Evolutionary conservation across 2,329 filamentous ascomycete genomes (phyloP), one percentile per base, ranked within the genome.

Genomic region (Aspergillus quadrilineatus): DNA sequence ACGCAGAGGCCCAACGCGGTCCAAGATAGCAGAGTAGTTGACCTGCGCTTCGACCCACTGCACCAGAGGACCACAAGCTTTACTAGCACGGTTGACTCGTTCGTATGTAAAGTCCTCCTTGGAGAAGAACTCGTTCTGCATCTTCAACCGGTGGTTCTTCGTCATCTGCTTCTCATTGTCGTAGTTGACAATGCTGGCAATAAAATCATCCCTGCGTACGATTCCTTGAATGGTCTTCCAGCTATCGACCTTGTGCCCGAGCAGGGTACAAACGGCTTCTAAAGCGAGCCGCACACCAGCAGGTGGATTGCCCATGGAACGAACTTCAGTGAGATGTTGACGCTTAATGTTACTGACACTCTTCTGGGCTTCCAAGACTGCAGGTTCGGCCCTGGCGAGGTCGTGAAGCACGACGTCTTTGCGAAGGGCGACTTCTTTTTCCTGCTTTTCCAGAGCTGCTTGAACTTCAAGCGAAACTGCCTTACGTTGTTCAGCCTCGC

Each of bases 321-420:
- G 87, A 50, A 99, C 93, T 85, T 99, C 94, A 10, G 92, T 97
- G 63, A 99, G 82, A 74, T 99, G 94, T 72, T 96, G 92, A 70
- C 89, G 87, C 80, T 97, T 99, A 80, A 99, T 99, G 80, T 95
- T 97, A 79, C 90, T 94, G 74, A 99, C 95, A 76, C 92, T 97
- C 73, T 92, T 90, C 78, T 94, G 90, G 48, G 94, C 94, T 74
- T 96, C 92, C 60, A 89, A 78, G 53, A 99, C 94, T 48, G 94
- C 94, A 7, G 94, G 94, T 71, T 97, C 93, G 12, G 94, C 94
- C 70, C 86, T 88, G 30, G 91, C 93, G 57, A 99, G 80, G 77
- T 99, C 94, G 65, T 86, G 83, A 65, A 96, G 77, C 36, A 97
- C 95, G 55, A 96, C 86, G 73, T 93, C 87, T 72, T 85, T 89